Evolutionary conservation across 2,329 filamentous ascomycete species (phyloP).

Genomic region (Acrodontium crateriforme): DNA sequence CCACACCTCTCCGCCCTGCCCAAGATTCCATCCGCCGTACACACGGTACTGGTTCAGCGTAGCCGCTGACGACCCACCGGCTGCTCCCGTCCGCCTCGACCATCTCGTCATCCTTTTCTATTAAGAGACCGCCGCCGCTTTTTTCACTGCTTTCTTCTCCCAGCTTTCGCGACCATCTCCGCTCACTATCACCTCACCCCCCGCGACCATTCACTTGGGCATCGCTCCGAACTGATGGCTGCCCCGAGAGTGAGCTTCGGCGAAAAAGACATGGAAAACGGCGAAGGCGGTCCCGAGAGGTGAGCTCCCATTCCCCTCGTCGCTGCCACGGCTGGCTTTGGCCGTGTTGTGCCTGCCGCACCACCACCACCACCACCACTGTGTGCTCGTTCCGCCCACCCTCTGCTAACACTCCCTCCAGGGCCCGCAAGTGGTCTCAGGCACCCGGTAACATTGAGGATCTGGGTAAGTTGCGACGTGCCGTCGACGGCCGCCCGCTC

Average conservation of each 20-base stretch:
- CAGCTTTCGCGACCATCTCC: slow-evolving; percentile 2
- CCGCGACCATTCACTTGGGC: slow-evolving; percentile 20
- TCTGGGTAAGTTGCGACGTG: slow-evolving; percentile 15
- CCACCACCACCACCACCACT: slow-evolving; percentile 1
- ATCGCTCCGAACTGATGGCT: slow-evolving; percentile 21
- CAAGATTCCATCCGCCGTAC: too few species aligned
- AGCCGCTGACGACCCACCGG: too few species aligned
- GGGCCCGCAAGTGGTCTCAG: slow-evolving; percentile 26
- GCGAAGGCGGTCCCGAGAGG: slow-evolving; percentile 18
- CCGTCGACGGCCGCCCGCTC: slow-evolving; percentile 2
- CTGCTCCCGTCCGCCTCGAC: too few species aligned
- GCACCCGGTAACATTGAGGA: slow-evolving; percentile 30
- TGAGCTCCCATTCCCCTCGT: slow-evolving; percentile 9
- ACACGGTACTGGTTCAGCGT: too few species aligned
- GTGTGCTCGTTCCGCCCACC: slow-evolving; percentile 1
- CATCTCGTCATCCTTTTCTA: too few species aligned
- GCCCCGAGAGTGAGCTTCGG: slow-evolving; percentile 26
- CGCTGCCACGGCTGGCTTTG: slow-evolving; percentile 1
- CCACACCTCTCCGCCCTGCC: too few species aligned
- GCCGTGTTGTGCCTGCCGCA: neutral
- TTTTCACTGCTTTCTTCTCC: slow-evolving; percentile 5
- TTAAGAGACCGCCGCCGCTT: too few species aligned
- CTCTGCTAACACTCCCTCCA: slow-evolving; percentile 5
- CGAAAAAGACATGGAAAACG: slow-evolving; percentile 27
- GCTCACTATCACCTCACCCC: slow-evolving; percentile 1